Conservation (phyloP, 2,329 filamentous ascomycete species). For the Periglandula ipomoeae region DNA sequence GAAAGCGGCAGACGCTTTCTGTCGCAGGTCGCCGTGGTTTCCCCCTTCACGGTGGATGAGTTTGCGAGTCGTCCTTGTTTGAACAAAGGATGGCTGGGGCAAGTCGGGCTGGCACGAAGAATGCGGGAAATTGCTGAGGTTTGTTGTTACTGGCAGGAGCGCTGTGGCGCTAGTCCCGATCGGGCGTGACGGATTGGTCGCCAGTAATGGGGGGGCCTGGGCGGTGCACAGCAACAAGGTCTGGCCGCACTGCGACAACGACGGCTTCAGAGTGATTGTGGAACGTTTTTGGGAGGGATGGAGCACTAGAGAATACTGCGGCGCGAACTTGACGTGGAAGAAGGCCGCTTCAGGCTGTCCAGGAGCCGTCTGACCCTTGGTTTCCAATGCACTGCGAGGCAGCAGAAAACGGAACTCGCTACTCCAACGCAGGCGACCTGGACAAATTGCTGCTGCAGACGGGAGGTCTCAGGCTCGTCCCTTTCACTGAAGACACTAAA, state of each 20-base stretch:
- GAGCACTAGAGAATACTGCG: not conserved
- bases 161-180: conserved; percentile 14
- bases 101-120: conserved; percentile 13
- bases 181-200: conserved; percentile 7
- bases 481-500: too few relatives aligned
- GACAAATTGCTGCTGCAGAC: too few relatives aligned
- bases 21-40: conserved; percentile 7
- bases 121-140: conserved; percentile 28
- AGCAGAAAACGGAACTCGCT: too few relatives aligned
- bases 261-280: not conserved
- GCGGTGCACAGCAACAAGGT: conserved; percentile 2
- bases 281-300: not conserved
- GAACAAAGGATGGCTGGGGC: conserved; percentile 10
- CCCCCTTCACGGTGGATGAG: conserved; percentile 7
- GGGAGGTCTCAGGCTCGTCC: too few relatives aligned
- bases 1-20: conserved; percentile 5
- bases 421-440: too few relatives aligned
- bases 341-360: too few relatives aligned
- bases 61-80: conserved; percentile 3
- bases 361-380: too few relatives aligned
- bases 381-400: too few relatives aligned
- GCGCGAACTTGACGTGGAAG: not conserved
- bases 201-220: conserved; percentile 2
- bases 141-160: conserved; percentile 20
- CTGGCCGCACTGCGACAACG: not conserved